These are phyloP conservation scores for Starmerella floris DNA, from an alignment of 805 yeast genomes.

Conservation along the genomic window DNA sequence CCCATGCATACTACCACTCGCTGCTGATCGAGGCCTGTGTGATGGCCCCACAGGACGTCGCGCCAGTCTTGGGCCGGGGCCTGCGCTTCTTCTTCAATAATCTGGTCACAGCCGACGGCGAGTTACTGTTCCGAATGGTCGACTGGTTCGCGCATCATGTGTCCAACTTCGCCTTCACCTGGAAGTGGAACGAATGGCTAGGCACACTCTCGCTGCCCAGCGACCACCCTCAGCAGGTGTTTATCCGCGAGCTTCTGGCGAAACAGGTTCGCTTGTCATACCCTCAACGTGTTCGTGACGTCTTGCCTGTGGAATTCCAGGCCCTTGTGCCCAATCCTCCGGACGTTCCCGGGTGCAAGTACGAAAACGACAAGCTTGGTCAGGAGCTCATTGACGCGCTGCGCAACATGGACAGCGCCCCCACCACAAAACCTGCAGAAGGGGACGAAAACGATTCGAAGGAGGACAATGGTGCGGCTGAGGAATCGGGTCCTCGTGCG, in stretches of 20 bases:
- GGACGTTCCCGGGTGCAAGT: constrained; percentile 31
- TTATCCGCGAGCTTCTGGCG: constrained; percentile 63
- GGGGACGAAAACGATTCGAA: not conserved
- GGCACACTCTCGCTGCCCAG: constrained; percentile 31
- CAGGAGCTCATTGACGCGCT: constrained; percentile 27
- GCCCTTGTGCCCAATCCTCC: constrained; percentile 31
- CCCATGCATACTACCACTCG: constrained; percentile 67
- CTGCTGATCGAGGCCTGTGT: constrained; percentile 77
- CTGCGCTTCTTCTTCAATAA: constrained; percentile 67
- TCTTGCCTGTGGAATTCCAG: constrained; percentile 45
- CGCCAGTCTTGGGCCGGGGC: constrained; percentile 90
- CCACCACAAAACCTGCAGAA: not conserved
- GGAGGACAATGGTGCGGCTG: not conserved
- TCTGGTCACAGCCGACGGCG: constrained; percentile 57
- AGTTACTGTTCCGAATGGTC: constrained; percentile 53
- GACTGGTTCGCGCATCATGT: constrained; percentile 92
- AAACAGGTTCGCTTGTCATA: constrained; percentile 80
- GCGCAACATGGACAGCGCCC: constrained; percentile 19
- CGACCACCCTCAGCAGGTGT: constrained; percentile 60
- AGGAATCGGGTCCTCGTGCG: not conserved
- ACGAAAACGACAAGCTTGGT: constrained; percentile 26
- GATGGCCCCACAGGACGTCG: constrained; percentile 67
- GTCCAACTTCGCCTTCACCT: constrained; percentile 83
- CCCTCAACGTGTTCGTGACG: constrained; percentile 52
- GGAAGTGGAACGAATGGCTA: constrained; percentile 98